phyloP scores from a whole-genome alignment of 495 filamentous ascomycete species.

The Hypoxylon rickii region DNA sequence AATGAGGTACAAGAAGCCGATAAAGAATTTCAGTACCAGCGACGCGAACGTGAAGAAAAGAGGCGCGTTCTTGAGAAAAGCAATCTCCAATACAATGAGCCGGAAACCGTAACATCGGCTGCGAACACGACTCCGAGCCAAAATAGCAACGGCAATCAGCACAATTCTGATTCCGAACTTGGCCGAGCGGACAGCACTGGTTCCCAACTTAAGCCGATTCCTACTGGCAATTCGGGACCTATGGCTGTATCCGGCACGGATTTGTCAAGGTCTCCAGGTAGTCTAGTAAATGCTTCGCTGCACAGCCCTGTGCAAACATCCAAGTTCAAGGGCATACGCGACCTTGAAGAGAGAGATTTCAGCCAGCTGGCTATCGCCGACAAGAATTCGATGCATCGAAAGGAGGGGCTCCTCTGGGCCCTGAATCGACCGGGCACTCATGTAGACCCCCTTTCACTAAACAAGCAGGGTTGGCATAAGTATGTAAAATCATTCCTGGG shows the following conservation, averaged over 20 bases:
- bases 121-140: constrained; percentile 24
- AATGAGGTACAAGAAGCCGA: constrained; percentile 88
- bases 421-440: constrained; percentile 91
- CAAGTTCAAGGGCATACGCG: constrained; percentile 85
- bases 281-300: constrained; percentile 40
- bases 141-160: constrained; percentile 47
- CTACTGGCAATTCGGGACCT: constrained; percentile 35
- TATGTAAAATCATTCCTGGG: constrained; percentile 53
- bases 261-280: constrained; percentile 51
- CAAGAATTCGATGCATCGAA: constrained; percentile 60
- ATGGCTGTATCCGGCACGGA: constrained; percentile 37
- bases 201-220: constrained; percentile 61
- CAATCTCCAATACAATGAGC: constrained; percentile 78
- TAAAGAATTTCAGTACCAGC: constrained; percentile 92
- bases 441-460: constrained; percentile 90
- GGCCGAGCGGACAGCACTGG: constrained; percentile 73
- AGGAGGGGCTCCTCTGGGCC: constrained; percentile 95
- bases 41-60: constrained; percentile 93
- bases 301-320: constrained; percentile 61
- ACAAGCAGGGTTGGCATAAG: constrained; percentile 99
- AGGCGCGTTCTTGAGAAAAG: constrained; percentile 86
- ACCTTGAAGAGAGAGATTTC: constrained; percentile 81
- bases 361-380: constrained; percentile 49
- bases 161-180: constrained; percentile 65
- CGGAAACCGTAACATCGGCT: constrained; percentile 52